A percentile compares a stretch with the other conserved stretches of the same genome.
Conservation (phyloP, 106 monocot genomes). For the Dendrobium nobile region DNA sequence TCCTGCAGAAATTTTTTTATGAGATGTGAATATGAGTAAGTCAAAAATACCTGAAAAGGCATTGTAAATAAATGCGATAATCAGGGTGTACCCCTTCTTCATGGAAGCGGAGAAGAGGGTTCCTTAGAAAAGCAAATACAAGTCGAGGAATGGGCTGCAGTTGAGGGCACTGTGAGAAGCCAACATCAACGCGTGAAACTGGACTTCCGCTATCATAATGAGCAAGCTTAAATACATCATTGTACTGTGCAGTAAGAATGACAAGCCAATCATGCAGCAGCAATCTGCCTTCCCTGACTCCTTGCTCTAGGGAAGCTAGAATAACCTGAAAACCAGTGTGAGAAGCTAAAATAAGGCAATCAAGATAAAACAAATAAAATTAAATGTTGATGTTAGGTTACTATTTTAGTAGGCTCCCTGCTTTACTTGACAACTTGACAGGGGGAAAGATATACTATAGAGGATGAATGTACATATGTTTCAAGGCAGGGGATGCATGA, state of each 20-base stretch:
- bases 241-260: constrained; percentile 83
- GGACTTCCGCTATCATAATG: constrained; percentile 30
- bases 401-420: too few relatives aligned
- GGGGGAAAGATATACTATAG: too few relatives aligned
- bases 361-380: too few relatives aligned
- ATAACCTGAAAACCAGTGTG: constrained; percentile 54
- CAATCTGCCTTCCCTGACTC: constrained; percentile 89
- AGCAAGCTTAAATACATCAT: constrained; percentile 53
- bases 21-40: not conserved
- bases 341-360: not conserved
- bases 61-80: constrained; percentile 84
- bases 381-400: too few relatives aligned
- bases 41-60: constrained; percentile 81
- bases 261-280: constrained; percentile 95
- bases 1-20: not conserved
- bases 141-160: constrained; percentile 80
- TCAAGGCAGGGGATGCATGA: too few relatives aligned
- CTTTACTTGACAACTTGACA: too few relatives aligned
- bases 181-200: constrained; percentile 44
- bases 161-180: constrained; percentile 82
- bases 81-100: constrained; percentile 99
- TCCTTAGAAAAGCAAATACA: constrained; percentile 88
- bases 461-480: too few relatives aligned
- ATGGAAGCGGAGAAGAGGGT: constrained; percentile 84
- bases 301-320: constrained; percentile 84